Conservation (phyloP, 352 stramenopile species). For the Salisapilia sapeloensis region DNA sequence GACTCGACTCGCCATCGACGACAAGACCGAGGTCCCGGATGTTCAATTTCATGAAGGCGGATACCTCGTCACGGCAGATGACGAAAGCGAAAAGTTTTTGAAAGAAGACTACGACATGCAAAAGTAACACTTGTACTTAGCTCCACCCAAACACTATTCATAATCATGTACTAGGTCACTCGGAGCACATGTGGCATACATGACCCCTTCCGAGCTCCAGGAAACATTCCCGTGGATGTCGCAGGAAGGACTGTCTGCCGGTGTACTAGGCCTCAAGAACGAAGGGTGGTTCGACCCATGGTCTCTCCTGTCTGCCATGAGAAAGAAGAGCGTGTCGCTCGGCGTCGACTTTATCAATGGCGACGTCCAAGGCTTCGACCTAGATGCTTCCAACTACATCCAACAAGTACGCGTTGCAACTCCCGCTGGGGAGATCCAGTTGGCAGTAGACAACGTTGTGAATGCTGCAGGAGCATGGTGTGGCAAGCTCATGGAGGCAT, state of each 20-base stretch:
- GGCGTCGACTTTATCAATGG: constrained; percentile 59
- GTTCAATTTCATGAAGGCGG: constrained; percentile 66
- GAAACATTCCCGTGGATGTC: constrained; percentile 65
- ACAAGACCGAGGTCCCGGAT: constrained; percentile 33
- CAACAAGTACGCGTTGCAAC: constrained; percentile 37
- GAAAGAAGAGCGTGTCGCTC: constrained; percentile 46
- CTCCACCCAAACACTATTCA: constrained; percentile 1
- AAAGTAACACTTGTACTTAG: constrained; percentile 7
- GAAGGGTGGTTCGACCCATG: constrained; percentile 79
- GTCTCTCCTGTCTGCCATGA: constrained; percentile 59
- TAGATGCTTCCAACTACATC: constrained; percentile 30
- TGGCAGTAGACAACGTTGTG: constrained; percentile 30
- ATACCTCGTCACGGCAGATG: constrained; percentile 65
- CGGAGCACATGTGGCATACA: constrained; percentile 28
- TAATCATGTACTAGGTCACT: background rate
- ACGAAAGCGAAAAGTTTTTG: constrained; percentile 36
- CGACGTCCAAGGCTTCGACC: constrained; percentile 46
- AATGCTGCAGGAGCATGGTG: constrained; percentile 63
- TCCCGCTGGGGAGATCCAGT: too few relatives aligned
- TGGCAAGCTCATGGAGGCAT: constrained; percentile 44
- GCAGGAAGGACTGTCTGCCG: constrained; percentile 33
- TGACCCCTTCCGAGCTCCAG: constrained; percentile 30
- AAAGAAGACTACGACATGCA: constrained; percentile 39
- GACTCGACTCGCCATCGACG: constrained; percentile 25
- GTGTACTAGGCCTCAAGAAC: constrained; percentile 42